These are phyloP conservation scores for Colletotrichum euphorbiae DNA, from an alignment of 2,329 filamentous ascomycete genomes.

Conservation along the genomic window DNA sequence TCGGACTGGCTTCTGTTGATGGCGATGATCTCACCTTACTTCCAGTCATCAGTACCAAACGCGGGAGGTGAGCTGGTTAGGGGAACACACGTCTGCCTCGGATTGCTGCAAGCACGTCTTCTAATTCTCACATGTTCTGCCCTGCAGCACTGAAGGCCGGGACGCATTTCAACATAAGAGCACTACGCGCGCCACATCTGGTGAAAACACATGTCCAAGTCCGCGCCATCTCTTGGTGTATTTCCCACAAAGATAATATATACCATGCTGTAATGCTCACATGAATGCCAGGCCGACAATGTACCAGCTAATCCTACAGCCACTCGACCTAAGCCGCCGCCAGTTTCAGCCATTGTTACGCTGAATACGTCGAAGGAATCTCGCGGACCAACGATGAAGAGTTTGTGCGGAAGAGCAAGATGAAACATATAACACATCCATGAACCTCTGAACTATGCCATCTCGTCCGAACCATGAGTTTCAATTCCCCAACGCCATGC, in stretches of 20 bases:
- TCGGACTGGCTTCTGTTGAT: too few species aligned
- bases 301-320: constrained; percentile 10
- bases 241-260: not conserved
- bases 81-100: too few species aligned
- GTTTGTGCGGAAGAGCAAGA: not conserved
- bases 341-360: not conserved
- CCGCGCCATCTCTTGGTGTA: constrained; percentile 10
- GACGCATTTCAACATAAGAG: not conserved
- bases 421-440: not conserved
- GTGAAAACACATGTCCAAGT: not conserved
- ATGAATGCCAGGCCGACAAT: not conserved
- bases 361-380: not conserved
- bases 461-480: constrained; percentile 20
- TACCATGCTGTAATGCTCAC: not conserved
- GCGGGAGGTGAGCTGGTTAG: too few species aligned
- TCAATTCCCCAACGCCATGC: constrained; percentile 36
- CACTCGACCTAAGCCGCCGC: not conserved
- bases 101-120: too few species aligned
- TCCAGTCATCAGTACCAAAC: too few species aligned
- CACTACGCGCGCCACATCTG: not conserved
- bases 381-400: not conserved
- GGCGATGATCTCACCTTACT: too few species aligned
- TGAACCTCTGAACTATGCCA: constrained; percentile 13
- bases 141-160: too few species aligned
- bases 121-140: too few species aligned